Conservation (phyloP, 2,329 filamentous ascomycete species). For the Epicoccum sorghinum region DNA sequence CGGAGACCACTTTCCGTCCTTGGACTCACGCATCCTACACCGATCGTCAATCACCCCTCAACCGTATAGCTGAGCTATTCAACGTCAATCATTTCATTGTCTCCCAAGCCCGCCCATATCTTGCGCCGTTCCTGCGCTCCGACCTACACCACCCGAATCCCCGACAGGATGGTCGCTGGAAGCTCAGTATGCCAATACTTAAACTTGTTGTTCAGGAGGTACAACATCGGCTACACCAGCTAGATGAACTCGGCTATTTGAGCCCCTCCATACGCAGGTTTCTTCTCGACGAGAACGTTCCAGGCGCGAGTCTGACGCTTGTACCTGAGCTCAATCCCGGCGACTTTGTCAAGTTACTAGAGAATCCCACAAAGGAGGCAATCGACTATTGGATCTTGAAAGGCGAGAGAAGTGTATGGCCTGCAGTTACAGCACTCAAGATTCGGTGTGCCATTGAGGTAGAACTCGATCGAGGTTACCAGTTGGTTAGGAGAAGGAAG, state of each 20-base stretch:
- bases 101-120: conserved; percentile 87
- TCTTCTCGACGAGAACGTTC: conserved; percentile 80
- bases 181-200: conserved; percentile 62
- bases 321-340: conserved; percentile 76
- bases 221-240: conserved; percentile 78
- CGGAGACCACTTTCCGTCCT: conserved; percentile 68
- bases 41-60: conserved; percentile 70
- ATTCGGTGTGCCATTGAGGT: conserved; percentile 85
- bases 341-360: conserved; percentile 81
- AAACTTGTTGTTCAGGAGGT: conserved; percentile 77
- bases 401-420: conserved; percentile 90
- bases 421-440: conserved; percentile 79
- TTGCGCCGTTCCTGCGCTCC: conserved; percentile 82
- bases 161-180: conserved; percentile 63
- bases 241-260: conserved; percentile 77
- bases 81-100: conserved; percentile 96
- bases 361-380: conserved; percentile 76
- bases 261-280: conserved; percentile 74
- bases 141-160: conserved; percentile 76
- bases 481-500: conserved; percentile 69
- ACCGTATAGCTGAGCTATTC: conserved; percentile 80
- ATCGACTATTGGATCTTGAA: conserved; percentile 84
- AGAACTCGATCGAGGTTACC: conserved; percentile 84
- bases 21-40: conserved; percentile 69
- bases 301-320: conserved; percentile 77